Evolutionary conservation across 2,329 filamentous ascomycete genomes (phyloP), one percentile per base, ranked within the genome.

Genomic region (Chaetomium strumarium): DNA sequence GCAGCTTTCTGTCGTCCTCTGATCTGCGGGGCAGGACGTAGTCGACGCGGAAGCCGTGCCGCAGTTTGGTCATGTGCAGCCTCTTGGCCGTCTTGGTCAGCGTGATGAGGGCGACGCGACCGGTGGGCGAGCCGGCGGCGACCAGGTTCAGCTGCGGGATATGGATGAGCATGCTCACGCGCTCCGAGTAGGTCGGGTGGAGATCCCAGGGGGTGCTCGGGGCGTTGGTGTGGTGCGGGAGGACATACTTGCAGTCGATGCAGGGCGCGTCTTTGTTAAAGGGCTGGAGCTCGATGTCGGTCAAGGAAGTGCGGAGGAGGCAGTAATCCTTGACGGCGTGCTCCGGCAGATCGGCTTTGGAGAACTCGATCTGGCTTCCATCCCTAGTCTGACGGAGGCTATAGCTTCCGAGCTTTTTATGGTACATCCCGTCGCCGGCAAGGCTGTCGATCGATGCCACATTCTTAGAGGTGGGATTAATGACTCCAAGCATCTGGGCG

Each of bases 61-160:
- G 64, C 53, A 63, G 46, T 11, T 55, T 44, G 13, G 60, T 56
- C 20, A 63, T 49, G 50, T 60, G 9, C 39, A 61, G 17, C 57
- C 59, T 45, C 55, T 57, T 55, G 53, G 64, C 64, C 62, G 67
- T 56, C 65, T 66, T 45, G 64, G 85, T 87, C 24, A 89, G 66
- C 1, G 76, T 76, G 49, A 86, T 64, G 2, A 92, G 70, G 1
- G 78, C 75, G 0, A 82, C 85, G 9, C 81, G 76, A 0, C 88
- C 88, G 44, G 77, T 78, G n/a, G 83, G 77, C 11, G 83, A 84
- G 0, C 78, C 88, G 1, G 85, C 70, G 3, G 88, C 72, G 9
- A 90, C 77, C 13, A 90, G 71, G n/a, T 76, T 84, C 1, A 93
- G 72, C 60, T 88, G 83, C 0, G 85, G 84, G 1, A 91, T 80